Evolutionary conservation across 192 early-diverging fungal species (phyloP).

Genomic region (Bifiguratus adelaidae): DNA sequence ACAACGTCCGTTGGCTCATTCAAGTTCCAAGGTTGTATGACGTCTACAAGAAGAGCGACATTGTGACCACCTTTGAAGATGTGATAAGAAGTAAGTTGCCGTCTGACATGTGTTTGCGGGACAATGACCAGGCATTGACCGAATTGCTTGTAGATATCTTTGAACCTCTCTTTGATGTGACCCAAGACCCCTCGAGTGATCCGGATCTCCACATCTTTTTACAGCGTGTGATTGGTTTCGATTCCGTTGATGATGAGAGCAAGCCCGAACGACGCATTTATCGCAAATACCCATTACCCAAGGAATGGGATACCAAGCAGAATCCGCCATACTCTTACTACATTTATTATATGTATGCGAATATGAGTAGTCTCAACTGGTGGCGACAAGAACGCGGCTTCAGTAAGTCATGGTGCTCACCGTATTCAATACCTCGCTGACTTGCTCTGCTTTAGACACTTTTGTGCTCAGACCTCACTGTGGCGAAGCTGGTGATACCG

Average conservation of each 20-base stretch:
- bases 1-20: conserved; percentile 93
- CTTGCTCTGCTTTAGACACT: conserved; percentile 51
- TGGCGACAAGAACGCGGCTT: conserved; percentile 65
- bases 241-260: conserved; percentile 91
- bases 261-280: conserved; percentile 75
- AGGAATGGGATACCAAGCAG: conserved; percentile 36
- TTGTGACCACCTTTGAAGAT: conserved; percentile 63
- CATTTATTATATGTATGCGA: conserved; percentile 85
- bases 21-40: conserved; percentile 89
- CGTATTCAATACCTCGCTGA: neutral
- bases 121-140: neutral
- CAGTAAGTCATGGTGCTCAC: conserved; percentile 34
- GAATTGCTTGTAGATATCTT: conserved; percentile 51
- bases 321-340: conserved; percentile 96
- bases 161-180: conserved; percentile 87
- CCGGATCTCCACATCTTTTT: conserved; percentile 89
- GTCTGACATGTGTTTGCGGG: neutral
- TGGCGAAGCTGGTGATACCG: conserved; percentile 93
- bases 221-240: conserved; percentile 90
- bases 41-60: conserved; percentile 60
- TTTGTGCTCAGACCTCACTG: conserved; percentile 91
- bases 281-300: conserved; percentile 67
- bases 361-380: conserved; percentile 71
- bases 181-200: conserved; percentile 70
- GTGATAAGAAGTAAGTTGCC: conserved; percentile 53